Base-by-base conservation (phyloP, 1,284 basidiomycete species). In the Hypsizygus ulmarius region DNA sequence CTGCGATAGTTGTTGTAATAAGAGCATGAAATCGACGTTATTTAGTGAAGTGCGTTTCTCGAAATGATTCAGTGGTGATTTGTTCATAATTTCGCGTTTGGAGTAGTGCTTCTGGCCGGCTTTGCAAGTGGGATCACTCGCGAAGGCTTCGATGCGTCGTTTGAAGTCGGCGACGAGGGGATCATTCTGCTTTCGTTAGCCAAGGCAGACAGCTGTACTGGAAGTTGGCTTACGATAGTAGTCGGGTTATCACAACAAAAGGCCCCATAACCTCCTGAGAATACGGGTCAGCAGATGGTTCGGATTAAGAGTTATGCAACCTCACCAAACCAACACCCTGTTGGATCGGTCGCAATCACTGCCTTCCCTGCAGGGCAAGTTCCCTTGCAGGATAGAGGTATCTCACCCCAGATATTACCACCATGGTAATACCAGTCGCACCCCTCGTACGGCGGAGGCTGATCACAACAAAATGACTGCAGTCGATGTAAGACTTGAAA, bases 371-470 rank as follows among this genome's bases (percentile, higher is more conserved):
- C 41, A 30, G 41, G 41, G 18, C 41, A 43, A 33, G 3, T 43
- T 29, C 41, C 41, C 32, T 21, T 32, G 27, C 41, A 43, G 9
- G n/a, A n/a, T 14, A 43, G 15, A 29, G 41, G 41, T 7, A 43
- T 33, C 9, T n/a, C 41, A 18, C 27, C 41, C 41, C 41, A 43
- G 27, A 43, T 32, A 43, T 43, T 32, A 28, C 41, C 41, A 15
- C 41, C 28, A 43, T 43, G 41, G 41, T 43, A 43, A 18, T 43
- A 43, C 41, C 41, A 43, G 30, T 43, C 41, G 32, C 41, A 43
- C 30, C 32, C 32, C 41, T 43, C 27, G 30, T 43, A 43, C 32
- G 41, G 41, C 21, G 27, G 41, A 18, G 27, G 41, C 27, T 43
- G 41, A 43, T 43, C 41, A 33, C 41, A 43, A 29, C 41, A 43